Evolutionary conservation across 345 rosid genomes (phyloP), one percentile per base, ranked within the genome.

Genomic region (Heritiera littoralis): DNA sequence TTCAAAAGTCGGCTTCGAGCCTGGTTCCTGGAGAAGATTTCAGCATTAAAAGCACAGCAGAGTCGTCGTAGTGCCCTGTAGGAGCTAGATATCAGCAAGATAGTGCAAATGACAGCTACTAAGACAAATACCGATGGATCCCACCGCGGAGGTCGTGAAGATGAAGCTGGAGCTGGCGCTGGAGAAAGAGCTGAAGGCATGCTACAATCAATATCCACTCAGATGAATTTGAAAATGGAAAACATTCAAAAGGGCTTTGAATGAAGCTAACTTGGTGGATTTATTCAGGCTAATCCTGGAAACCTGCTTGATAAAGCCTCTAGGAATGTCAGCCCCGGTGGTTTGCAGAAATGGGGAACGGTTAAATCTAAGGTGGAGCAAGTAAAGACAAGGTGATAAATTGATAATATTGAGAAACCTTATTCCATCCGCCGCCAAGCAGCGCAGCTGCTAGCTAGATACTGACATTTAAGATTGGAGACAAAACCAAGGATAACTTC

Each of bases 61-160:
- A 83, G 32, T 17, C 46, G 83, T 59, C 68, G 79, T 48, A 78
- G 65, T 54, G 78, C 32, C n/a, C 49, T 70, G 81, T 7, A 74
- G 77, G 71, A 87, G 28, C 76, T 61, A 66, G 79, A 7, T 17
- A 83, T 6, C 12, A 84, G 14, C 52, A 81, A 10, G 58, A 77
- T 11, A 28, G 43, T 18, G 68, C 83, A 60, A 15, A 73, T 10
- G 32, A 52, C 17, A 13, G 74, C 80, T 35, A 85, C 40, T 28
- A 69, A 28, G 46, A 60, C 71, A 20, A 85, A n/a, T 52, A 81
- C 75, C 23, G 6, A 64, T 6, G 20, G 43, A 20, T 10, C 23
- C 14, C 14, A 28, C 32, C 0, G 35, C 5, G 32, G 12, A 9
- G 64, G 14, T 10, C 7, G 18, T 63, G 3, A 1, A 56, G 61